These are phyloP conservation scores for Clarireedia monteithiana DNA, from an alignment of 2,329 filamentous ascomycete genomes.

Conservation along the genomic window DNA sequence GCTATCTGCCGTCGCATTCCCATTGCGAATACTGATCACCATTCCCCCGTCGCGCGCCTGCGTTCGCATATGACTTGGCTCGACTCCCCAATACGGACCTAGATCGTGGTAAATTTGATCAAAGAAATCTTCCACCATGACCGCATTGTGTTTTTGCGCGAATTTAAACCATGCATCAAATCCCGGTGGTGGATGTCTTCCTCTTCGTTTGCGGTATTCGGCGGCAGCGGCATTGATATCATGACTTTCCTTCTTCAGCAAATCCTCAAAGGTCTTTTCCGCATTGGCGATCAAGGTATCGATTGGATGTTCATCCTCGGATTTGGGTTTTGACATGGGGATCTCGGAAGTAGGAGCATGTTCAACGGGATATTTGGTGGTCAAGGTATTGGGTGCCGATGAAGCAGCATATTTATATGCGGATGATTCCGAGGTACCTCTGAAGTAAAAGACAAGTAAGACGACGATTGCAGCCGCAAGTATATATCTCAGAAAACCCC, in stretches of 20 bases:
- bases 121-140: slow-evolving; percentile 54
- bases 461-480: slow-evolving; percentile 14
- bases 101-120: slow-evolving; percentile 46
- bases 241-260: slow-evolving; percentile 35
- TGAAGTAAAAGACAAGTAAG: slow-evolving; percentile 13
- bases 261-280: slow-evolving; percentile 31
- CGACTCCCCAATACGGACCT: slow-evolving; percentile 39
- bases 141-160: slow-evolving; percentile 40
- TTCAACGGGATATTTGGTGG: neutral
- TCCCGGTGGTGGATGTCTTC: slow-evolving; percentile 54
- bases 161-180: slow-evolving; percentile 53
- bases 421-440: neutral
- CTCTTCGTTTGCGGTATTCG: slow-evolving; percentile 47
- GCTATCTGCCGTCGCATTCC: slow-evolving; percentile 40
- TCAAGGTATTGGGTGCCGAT: neutral
- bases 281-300: slow-evolving; percentile 37
- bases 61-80: slow-evolving; percentile 39
- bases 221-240: slow-evolving; percentile 39
- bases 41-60: slow-evolving; percentile 50
- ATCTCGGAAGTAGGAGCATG: neutral
- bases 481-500: slow-evolving; percentile 19
- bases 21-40: slow-evolving; percentile 50
- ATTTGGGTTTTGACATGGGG: neutral
- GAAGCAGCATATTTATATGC: slow-evolving; percentile 1
- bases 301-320: slow-evolving; percentile 34